These are phyloP conservation scores for Neophaeococcomyces mojaviensis DNA, from an alignment of 2,329 filamentous ascomycete species.

Conservation along the genomic window DNA sequence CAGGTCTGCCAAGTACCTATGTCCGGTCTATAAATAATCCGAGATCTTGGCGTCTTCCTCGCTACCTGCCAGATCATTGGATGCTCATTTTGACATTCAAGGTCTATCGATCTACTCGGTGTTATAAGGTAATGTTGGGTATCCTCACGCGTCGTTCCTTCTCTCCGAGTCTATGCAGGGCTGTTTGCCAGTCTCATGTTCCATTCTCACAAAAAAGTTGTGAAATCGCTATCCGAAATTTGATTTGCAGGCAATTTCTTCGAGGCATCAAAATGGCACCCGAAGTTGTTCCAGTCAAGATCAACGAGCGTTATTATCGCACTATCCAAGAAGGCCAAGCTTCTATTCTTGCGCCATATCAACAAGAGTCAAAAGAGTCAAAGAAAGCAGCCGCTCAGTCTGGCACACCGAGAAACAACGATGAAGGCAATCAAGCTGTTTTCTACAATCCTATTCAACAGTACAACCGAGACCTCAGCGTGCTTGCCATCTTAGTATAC, in stretches of 20 bases:
- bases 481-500: slow-evolving; percentile 84
- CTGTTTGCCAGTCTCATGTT: no score
- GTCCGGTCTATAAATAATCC: no score
- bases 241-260: background rate
- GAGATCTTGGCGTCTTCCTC: no score
- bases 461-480: slow-evolving; percentile 93
- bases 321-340: slow-evolving; percentile 62
- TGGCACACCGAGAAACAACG: slow-evolving; percentile 37
- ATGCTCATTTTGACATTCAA: no score
- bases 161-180: no score
- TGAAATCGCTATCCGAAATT: no score
- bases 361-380: slow-evolving; percentile 34
- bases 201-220: no score
- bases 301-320: slow-evolving; percentile 49
- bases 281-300: slow-evolving; percentile 26
- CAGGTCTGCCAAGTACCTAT: no score
- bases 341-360: slow-evolving; percentile 56
- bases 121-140: no score
- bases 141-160: no score
- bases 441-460: slow-evolving; percentile 99
- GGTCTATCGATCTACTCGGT: no score
- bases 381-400: slow-evolving; percentile 32
- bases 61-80: no score
- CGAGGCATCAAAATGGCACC: background rate
- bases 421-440: slow-evolving; percentile 64